phyloP scores from a whole-genome alignment of 2,329 filamentous ascomycete species.

The Aspergillus bombycis region DNA sequence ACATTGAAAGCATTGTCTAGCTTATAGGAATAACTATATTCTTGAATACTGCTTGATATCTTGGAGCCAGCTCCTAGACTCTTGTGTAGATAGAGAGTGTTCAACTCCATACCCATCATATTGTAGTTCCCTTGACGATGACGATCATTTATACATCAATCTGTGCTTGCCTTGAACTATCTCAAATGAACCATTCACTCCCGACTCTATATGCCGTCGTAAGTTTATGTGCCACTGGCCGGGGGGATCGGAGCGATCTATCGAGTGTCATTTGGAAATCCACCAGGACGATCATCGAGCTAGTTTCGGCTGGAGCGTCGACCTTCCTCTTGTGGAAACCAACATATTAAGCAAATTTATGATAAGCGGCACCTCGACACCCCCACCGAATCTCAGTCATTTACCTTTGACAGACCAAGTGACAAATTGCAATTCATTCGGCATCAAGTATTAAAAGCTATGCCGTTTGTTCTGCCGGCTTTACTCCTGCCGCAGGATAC shows the following conservation, averaged over 20 bases:
- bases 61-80: too few relatives aligned
- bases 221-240: background rate
- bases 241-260: background rate
- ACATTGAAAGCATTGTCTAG: too few relatives aligned
- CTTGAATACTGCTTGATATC: too few relatives aligned
- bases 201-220: background rate
- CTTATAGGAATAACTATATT: fast-evolving
- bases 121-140: too few relatives aligned
- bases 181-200: background rate
- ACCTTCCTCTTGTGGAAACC: background rate
- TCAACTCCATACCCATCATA: too few relatives aligned
- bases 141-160: too few relatives aligned
- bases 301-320: background rate
- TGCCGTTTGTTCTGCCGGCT: background rate
- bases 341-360: background rate
- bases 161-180: too few relatives aligned
- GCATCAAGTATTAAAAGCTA: too few relatives aligned
- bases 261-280: background rate
- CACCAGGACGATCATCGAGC: background rate
- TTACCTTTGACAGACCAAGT: too few relatives aligned
- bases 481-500: background rate
- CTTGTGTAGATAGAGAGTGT: too few relatives aligned
- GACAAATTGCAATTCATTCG: too few relatives aligned
- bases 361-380: background rate
- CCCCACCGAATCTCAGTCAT: too few relatives aligned